Evolutionary conservation across 176 grass and related monocot genomes (phyloP).

Genomic region (Thinopyrum elongatum): DNA sequence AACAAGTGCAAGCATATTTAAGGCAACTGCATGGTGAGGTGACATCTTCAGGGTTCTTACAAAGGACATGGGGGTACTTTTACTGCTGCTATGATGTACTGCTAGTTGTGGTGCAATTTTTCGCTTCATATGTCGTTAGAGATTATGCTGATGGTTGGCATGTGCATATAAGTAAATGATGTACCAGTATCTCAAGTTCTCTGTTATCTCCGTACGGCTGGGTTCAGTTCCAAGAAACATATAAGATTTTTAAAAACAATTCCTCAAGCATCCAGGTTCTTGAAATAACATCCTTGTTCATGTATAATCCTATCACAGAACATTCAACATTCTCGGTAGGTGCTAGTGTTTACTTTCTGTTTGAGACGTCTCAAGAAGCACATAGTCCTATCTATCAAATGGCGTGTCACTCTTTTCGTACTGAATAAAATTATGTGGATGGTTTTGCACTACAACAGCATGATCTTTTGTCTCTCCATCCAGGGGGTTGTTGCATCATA

Average conservation of each 20-base stretch:
- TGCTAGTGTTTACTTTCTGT: too few relatives aligned
- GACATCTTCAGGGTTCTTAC: slow-evolving; percentile 41
- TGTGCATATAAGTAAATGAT: neutral
- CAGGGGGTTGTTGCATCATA: too few relatives aligned
- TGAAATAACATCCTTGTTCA: too few relatives aligned
- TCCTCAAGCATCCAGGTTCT: too few relatives aligned
- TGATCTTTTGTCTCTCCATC: too few relatives aligned
- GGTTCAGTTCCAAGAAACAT: slow-evolving; percentile 31
- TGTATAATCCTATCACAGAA: too few relatives aligned
- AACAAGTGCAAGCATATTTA: slow-evolving; percentile 39
- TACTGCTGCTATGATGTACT: neutral
- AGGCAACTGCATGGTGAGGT: slow-evolving; percentile 50
- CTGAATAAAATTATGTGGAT: too few relatives aligned
- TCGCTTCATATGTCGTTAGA: neutral
- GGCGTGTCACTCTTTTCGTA: too few relatives aligned
- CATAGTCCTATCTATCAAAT: too few relatives aligned
- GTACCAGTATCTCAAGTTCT: slow-evolving; percentile 10
- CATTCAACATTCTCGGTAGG: too few relatives aligned
- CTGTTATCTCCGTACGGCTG: neutral
- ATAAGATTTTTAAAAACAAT: neutral
- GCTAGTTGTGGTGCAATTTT: neutral
- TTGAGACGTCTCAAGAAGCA: too few relatives aligned
- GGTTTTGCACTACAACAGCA: too few relatives aligned
- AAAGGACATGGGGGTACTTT: slow-evolving; percentile 61
- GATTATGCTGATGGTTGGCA: neutral